These are phyloP conservation scores for Amanita rubescens DNA, from an alignment of 768 basidiomycete species.

Conservation along the genomic window DNA sequence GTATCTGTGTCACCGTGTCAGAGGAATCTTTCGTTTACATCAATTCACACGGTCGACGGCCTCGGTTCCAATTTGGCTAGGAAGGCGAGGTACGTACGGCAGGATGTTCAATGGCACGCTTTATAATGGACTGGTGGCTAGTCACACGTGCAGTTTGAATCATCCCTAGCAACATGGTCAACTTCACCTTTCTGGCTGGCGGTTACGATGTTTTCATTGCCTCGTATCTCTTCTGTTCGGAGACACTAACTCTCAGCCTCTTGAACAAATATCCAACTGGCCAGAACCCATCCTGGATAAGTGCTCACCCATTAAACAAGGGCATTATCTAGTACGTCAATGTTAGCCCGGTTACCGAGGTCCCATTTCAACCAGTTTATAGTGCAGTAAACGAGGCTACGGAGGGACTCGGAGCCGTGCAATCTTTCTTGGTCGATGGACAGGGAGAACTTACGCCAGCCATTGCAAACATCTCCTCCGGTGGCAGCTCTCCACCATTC, in stretches of 20 bases:
- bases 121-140: too few relatives aligned
- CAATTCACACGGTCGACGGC: too few relatives aligned
- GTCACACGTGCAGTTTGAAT: background rate
- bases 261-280: constrained; percentile 43
- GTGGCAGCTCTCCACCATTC: constrained; percentile 41
- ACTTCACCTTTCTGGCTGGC: constrained; percentile 62
- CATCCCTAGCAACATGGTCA: constrained; percentile 40
- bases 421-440: constrained; percentile 45
- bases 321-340: constrained; percentile 53
- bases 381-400: constrained; percentile 57
- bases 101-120: too few relatives aligned
- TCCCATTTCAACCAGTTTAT: background rate
- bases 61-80: too few relatives aligned
- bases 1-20: too few relatives aligned
- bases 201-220: constrained; percentile 57
- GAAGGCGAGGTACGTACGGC: too few relatives aligned
- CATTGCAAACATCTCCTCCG: constrained; percentile 44
- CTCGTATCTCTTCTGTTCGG: constrained; percentile 54
- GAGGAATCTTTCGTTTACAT: too few relatives aligned
- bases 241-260: constrained; percentile 38
- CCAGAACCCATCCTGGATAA: constrained; percentile 53
- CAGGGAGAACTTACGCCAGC: constrained; percentile 38
- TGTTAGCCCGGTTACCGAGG: background rate
- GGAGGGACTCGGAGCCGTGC: constrained; percentile 37
- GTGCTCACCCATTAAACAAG: constrained; percentile 45